Percentiles rank a stretch among this genome's conserved stretches.
These are phyloP conservation scores for Colletotrichum sansevieriae DNA, from an alignment of 2,329 filamentous ascomycete species.

Conservation along the genomic window DNA sequence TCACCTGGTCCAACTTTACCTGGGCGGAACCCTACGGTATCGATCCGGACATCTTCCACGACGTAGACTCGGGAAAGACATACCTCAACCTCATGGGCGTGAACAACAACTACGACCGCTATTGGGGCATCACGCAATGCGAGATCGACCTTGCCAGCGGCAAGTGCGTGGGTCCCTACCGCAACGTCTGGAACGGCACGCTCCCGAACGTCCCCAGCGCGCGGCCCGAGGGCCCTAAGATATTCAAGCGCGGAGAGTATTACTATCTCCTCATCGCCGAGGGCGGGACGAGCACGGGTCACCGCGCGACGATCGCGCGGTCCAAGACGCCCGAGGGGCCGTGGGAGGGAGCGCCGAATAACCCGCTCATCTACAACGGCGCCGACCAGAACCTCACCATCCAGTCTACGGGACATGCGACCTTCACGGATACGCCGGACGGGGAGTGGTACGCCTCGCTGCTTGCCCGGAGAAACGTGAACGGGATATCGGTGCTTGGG, in stretches of 20 bases:
- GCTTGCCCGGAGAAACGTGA: conserved; percentile 42
- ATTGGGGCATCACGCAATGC: conserved; percentile 46
- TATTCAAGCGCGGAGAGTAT: conserved; percentile 29
- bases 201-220: conserved; percentile 39
- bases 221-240: conserved; percentile 43
- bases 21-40: conserved; percentile 39
- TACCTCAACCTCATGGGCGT: conserved; percentile 45
- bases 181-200: conserved; percentile 45
- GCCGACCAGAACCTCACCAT: conserved; percentile 42
- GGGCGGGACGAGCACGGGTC: conserved; percentile 53
- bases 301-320: conserved; percentile 57
- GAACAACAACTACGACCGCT: conserved; percentile 44
- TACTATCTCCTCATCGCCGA: conserved; percentile 41
- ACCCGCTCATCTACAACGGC: conserved; percentile 50
- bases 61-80: conserved; percentile 36
- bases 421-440: conserved; percentile 43
- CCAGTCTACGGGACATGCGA: conserved; percentile 44
- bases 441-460: conserved; percentile 45
- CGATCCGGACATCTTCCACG: conserved; percentile 41
- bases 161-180: conserved; percentile 42
- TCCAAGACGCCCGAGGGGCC: conserved; percentile 52
- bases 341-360: conserved; percentile 55
- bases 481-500: conserved; percentile 41
- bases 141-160: conserved; percentile 43
- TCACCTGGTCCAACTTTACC: conserved; percentile 40